These are phyloP conservation scores for Amanita exitialis DNA, from an alignment of 768 basidiomycete genomes.

Conservation along the genomic window DNA sequence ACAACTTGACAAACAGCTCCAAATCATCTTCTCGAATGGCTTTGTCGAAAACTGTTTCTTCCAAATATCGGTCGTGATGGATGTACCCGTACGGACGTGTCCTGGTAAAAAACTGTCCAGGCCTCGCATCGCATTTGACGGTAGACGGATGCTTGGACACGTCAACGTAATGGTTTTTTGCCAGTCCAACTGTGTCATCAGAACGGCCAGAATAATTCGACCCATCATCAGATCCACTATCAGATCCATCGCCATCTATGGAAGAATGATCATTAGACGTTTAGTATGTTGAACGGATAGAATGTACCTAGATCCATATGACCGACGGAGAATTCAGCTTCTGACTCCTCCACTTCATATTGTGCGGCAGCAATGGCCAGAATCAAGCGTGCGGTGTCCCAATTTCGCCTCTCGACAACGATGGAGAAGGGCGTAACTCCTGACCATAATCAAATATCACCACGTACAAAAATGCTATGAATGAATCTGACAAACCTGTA, in stretches of 20 bases:
- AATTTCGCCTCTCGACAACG: slow-evolving; percentile 37
- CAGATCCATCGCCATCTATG: slow-evolving; percentile 24
- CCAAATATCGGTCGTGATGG: neutral
- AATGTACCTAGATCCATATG: slow-evolving; percentile 3
- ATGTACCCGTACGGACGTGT: neutral
- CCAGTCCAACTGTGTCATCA: slow-evolving; percentile 25
- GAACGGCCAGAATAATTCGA: slow-evolving; percentile 24
- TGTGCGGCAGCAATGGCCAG: slow-evolving; percentile 47
- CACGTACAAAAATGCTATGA: neutral
- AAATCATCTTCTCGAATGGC: slow-evolving; percentile 36
- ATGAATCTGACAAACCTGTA: slow-evolving; percentile 13
- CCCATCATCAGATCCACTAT: slow-evolving; percentile 25
- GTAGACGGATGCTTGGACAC: slow-evolving; percentile 38
- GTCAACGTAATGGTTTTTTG: slow-evolving; percentile 30
- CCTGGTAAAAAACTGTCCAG: slow-evolving; percentile 10
- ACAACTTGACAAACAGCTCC: slow-evolving; percentile 38
- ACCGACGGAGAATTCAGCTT: neutral
- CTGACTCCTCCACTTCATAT: slow-evolving; percentile 20
- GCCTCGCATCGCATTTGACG: slow-evolving; percentile 29
- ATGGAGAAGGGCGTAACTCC: slow-evolving; percentile 41
- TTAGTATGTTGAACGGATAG: neutral
- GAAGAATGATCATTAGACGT: neutral
- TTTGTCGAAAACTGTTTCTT: slow-evolving; percentile 18
- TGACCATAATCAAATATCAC: slow-evolving; percentile 8
- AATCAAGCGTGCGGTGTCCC: slow-evolving; percentile 51